Base-by-base conservation (phyloP, 192 early-diverging fungal genomes). In the Kickxella alabastrina region DNA sequence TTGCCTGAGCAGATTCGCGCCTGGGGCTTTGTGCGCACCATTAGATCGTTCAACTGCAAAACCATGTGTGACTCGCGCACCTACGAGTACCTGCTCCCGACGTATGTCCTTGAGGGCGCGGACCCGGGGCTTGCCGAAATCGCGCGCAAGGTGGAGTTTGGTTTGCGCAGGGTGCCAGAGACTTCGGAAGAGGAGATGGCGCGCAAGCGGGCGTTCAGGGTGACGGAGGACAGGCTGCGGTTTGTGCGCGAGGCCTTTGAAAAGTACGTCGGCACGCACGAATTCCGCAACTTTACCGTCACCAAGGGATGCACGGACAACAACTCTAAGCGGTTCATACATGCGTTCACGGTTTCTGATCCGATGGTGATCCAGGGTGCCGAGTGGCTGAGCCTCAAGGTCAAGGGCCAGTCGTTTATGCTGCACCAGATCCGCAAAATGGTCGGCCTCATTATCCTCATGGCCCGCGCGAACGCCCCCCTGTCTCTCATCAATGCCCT, bases 341-440 rank as follows among this genome's bases (percentile, higher is more conserved):
- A 85, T 51, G 82, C 57, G 42, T 95, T 96, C 57, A 66, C 80
- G 48, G 89, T 87, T 64, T 77, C 76, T 7, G 85, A 87, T 10
- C 88, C 88, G 28, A 79, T 82, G 66, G 52, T 83, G 32, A 84
- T 86, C 44, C 47, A 82, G 12, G 79, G 75, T 17, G 70, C 79
- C 21, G 94, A 99, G 64, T 98, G 95, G 97, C 61, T 99, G 21
- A 87, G 86, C 25, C 65, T 95, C 23, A 95, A 92, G 58, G 85
- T 99, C 22, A 80, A 88, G 55, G 97, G 97, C 3, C 94, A 98
- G 68, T 87, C 89, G 32, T 99, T 99, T 54, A 98, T 99, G 94
- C 77, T 99, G 26, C 95, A 99, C 77, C 97, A 99, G 77, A 99
- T 99, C 58, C 87, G 97, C 29, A 98, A 98, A 62, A 99, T 99